Percentiles rank a stretch among this genome's conserved stretches.
phyloP scores from a whole-genome alignment of 2,329 filamentous ascomycete species.

The Hypomyces rosellus region DNA sequence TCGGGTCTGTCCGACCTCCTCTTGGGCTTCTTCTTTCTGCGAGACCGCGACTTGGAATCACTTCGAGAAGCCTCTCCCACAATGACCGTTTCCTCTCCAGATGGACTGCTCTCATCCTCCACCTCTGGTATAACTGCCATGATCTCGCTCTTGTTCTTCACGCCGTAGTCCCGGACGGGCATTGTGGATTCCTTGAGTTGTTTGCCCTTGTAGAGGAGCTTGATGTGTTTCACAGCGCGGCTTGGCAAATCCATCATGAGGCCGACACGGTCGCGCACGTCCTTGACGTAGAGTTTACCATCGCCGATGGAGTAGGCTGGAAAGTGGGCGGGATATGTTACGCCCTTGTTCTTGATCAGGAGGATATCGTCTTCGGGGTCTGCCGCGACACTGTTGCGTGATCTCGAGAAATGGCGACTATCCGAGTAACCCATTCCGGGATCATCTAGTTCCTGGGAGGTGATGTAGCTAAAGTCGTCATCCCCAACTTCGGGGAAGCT shows the following conservation, averaged over 20 bases:
- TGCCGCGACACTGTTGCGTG: slow-evolving; percentile 27
- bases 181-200: slow-evolving; percentile 59
- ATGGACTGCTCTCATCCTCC: slow-evolving; percentile 27
- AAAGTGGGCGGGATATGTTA: slow-evolving; percentile 64
- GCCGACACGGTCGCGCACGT: slow-evolving; percentile 61
- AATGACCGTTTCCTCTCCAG: slow-evolving; percentile 40
- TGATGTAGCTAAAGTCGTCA: slow-evolving; percentile 76
- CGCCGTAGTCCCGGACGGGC: slow-evolving; percentile 52
- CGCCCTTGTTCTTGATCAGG: slow-evolving; percentile 60
- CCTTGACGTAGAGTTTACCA: slow-evolving; percentile 60
- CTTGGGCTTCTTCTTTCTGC: slow-evolving; percentile 35
- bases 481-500: slow-evolving; percentile 60
- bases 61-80: slow-evolving; percentile 37
- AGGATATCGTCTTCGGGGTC: slow-evolving; percentile 61
- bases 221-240: slow-evolving; percentile 46
- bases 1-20: slow-evolving; percentile 37
- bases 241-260: slow-evolving; percentile 59
- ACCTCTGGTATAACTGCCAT: slow-evolving; percentile 42
- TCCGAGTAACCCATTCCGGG: slow-evolving; percentile 30
- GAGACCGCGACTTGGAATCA: slow-evolving; percentile 30
- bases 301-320: slow-evolving; percentile 70
- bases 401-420: slow-evolving; percentile 32
- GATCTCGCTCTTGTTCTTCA: slow-evolving; percentile 56
- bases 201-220: slow-evolving; percentile 67
- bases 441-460: slow-evolving; percentile 62